A percentile compares a stretch with the other conserved stretches of the same genome.
These are phyloP conservation scores for Chloranthus sessilifolius DNA, from an alignment of 164 flowering plant species.

Conservation along the genomic window DNA sequence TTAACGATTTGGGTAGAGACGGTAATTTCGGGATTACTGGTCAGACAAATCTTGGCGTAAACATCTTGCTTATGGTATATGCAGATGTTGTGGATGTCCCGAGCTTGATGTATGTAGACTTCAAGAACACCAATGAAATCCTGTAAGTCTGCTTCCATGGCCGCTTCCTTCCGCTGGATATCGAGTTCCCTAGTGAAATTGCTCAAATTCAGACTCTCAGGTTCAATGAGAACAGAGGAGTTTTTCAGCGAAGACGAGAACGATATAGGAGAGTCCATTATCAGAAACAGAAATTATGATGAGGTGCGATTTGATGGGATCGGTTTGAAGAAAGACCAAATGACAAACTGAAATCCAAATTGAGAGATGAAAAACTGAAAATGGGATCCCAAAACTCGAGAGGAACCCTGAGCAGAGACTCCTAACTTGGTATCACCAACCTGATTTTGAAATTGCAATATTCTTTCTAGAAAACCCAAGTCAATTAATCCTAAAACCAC, in stretches of 20 bases:
- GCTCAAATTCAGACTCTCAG: constrained; percentile 27
- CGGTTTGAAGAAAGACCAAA: not conserved
- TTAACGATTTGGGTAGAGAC: constrained; percentile 70
- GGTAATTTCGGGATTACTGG: constrained; percentile 63
- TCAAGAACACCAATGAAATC: constrained; percentile 56
- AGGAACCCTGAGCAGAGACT: not conserved
- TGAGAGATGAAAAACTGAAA: not conserved
- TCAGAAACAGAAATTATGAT: constrained; percentile 9
- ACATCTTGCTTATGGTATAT: constrained; percentile 99
- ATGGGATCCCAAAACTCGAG: not conserved
- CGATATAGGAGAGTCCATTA: constrained; percentile 71
- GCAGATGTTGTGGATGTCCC: constrained; percentile 95
- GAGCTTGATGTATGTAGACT: constrained; percentile 78
- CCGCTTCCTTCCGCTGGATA: constrained; percentile 22
- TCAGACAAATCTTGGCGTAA: constrained; percentile 86
- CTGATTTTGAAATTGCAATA: not conserved
- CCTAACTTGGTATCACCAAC: not conserved
- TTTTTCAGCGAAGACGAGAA: constrained; percentile 52
- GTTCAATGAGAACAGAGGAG: constrained; percentile 28
- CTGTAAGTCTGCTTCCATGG: constrained; percentile 13
- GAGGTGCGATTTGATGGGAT: constrained; percentile 17
- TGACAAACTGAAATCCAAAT: not conserved
- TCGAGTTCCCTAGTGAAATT: constrained; percentile 21
- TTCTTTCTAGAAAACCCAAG: not conserved
- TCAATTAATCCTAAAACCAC: no score